These are phyloP conservation scores for Xylaria intraflava DNA, from an alignment of 495 filamentous ascomycete genomes.

Conservation along the genomic window DNA sequence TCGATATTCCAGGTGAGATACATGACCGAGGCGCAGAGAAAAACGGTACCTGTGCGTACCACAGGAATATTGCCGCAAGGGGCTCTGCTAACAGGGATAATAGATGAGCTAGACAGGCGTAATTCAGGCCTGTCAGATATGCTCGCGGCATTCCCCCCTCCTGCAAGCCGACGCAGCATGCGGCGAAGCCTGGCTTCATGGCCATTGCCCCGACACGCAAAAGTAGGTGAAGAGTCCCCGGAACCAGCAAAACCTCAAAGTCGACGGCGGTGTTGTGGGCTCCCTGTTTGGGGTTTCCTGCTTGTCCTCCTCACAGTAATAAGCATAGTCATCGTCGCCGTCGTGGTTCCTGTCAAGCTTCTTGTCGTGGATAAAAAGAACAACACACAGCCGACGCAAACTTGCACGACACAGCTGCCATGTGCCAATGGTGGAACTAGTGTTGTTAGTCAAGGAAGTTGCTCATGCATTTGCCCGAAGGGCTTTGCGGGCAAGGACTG, in stretches of 20 bases:
- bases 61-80: not conserved
- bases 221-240: slow-evolving; percentile 10
- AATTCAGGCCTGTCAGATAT: slow-evolving; percentile 75
- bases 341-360: slow-evolving; percentile 80
- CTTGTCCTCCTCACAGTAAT: slow-evolving; percentile 61
- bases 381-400: slow-evolving; percentile 19
- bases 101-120: slow-evolving; percentile 38
- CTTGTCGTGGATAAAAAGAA: slow-evolving; percentile 58
- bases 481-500: slow-evolving; percentile 80
- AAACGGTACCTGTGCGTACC: slow-evolving; percentile 31
- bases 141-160: slow-evolving; percentile 84
- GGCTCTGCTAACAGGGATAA: slow-evolving; percentile 29
- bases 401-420: slow-evolving; percentile 46
- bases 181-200: slow-evolving; percentile 36
- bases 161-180: slow-evolving; percentile 49
- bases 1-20: slow-evolving; percentile 38
- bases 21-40: slow-evolving; percentile 30
- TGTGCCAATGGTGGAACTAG: slow-evolving; percentile 81
- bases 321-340: slow-evolving; percentile 72
- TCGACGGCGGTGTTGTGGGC: slow-evolving; percentile 57
- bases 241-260: slow-evolving; percentile 15
- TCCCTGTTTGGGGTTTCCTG: slow-evolving; percentile 75
- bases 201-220: slow-evolving; percentile 32
- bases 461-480: slow-evolving; percentile 80
- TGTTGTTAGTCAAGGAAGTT: slow-evolving; percentile 56